phyloP scores from a whole-genome alignment of 176 grass and related monocot genomes.

The Eleusine indica region DNA sequence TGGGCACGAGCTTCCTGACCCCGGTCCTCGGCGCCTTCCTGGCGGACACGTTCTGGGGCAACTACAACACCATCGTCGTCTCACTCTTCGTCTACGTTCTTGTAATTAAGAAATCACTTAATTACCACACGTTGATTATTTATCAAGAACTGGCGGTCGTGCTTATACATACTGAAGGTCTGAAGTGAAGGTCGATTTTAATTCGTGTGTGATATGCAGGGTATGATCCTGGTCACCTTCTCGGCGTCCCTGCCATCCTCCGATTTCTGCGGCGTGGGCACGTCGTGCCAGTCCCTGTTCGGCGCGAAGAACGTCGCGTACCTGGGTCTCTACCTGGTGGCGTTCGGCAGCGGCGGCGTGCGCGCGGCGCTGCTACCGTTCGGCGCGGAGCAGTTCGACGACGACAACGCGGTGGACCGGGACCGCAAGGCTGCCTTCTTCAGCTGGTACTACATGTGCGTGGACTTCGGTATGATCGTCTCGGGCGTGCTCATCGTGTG shows the following conservation, averaged over 20 bases:
- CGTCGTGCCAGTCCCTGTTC: neutral
- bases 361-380: constrained; percentile 68
- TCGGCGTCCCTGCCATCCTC: constrained; percentile 51
- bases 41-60: constrained; percentile 61
- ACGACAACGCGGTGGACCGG: constrained; percentile 47
- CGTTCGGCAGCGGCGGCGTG: constrained; percentile 62
- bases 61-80: constrained; percentile 61
- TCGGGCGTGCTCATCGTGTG: constrained; percentile 70
- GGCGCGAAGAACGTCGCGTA: constrained; percentile 43
- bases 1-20: constrained; percentile 61
- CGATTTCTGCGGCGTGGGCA: neutral
- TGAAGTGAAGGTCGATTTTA: too few species aligned
- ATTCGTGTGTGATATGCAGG: too few species aligned
- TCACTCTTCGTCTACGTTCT: constrained; percentile 60
- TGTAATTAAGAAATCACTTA: neutral
- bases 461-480: constrained; percentile 59
- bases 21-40: constrained; percentile 60
- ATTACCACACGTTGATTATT: too few species aligned
- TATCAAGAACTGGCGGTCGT: too few species aligned
- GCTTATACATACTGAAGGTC: too few species aligned
- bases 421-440: constrained; percentile 61
- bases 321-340: constrained; percentile 72
- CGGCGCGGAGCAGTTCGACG: constrained; percentile 78
- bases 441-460: constrained; percentile 80
- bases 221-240: constrained; percentile 58